Conservation (phyloP, 176 grass and related monocot genomes). For the Carex kokanica region DNA sequence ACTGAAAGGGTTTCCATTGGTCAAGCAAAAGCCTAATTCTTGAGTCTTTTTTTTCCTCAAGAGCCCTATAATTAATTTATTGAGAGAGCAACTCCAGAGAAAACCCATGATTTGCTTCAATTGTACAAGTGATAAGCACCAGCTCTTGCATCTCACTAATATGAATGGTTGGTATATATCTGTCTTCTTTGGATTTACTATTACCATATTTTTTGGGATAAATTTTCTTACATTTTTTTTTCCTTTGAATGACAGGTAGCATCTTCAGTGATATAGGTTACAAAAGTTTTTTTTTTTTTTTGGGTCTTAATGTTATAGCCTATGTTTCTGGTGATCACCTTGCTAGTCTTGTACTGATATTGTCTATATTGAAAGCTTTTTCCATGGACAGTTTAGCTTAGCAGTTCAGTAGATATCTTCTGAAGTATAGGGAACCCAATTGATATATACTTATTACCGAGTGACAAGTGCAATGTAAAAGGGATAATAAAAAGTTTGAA, state of each 20-base stretch:
- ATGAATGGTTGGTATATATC: conserved; percentile 11
- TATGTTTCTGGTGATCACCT: neutral
- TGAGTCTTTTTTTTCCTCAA: neutral
- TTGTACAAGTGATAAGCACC: neutral
- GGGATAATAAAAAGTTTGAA: neutral
- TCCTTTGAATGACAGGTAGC: neutral
- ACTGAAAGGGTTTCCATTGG: conserved; percentile 52
- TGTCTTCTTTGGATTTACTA: neutral
- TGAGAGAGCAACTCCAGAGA: neutral
- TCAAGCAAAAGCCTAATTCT: conserved; percentile 32
- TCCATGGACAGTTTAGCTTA: neutral
- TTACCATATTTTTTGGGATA: neutral
- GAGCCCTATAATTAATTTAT: neutral
- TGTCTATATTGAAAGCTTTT: neutral
- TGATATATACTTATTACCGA: neutral
- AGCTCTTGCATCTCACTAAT: neutral
- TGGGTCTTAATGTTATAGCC: neutral
- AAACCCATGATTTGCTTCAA: neutral
- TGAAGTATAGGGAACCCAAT: neutral
- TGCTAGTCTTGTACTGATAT: neutral
- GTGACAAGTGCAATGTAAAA: neutral
- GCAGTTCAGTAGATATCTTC: neutral
- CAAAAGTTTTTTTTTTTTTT: neutral
- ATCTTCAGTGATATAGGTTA: neutral
- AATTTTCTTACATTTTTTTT: neutral